phyloP scores from a whole-genome alignment of 2,329 filamentous ascomycete species.

The Pestalotiopsis sp. region DNA sequence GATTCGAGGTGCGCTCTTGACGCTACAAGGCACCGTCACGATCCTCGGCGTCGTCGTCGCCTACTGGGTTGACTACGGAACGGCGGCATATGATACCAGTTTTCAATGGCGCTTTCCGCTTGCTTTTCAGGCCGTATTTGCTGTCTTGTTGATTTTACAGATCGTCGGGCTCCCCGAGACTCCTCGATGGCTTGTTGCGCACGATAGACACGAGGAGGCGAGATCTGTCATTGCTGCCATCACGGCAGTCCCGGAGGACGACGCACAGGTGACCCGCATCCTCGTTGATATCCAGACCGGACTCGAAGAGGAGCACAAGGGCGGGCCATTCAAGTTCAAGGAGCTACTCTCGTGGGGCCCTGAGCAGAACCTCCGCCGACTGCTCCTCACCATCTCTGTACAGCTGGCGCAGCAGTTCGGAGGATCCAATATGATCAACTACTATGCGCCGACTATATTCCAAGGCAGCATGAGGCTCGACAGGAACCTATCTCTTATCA shows the following conservation, averaged over 20 bases:
- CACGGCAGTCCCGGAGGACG: conserved; percentile 18
- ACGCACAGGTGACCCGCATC: conserved; percentile 19
- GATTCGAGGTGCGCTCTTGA: conserved; percentile 51
- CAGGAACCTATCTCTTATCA: conserved; percentile 52
- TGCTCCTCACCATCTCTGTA: conserved; percentile 28
- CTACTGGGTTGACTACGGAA: conserved; percentile 33
- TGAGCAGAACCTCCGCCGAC: conserved; percentile 27
- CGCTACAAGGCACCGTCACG: conserved; percentile 49
- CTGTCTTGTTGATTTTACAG: conserved; percentile 37
- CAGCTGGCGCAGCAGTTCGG: conserved; percentile 31
- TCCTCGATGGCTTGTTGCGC: conserved; percentile 37
- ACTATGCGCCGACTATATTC: conserved; percentile 41
- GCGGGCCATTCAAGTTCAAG: conserved; percentile 23
- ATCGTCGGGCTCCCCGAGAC: conserved; percentile 40
- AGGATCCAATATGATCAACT: conserved; percentile 25
- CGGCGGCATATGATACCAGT: not conserved
- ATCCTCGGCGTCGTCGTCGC: conserved; percentile 50
- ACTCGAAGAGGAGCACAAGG: conserved; percentile 21
- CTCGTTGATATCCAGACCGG: conserved; percentile 21
- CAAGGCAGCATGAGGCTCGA: conserved; percentile 39
- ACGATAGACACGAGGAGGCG: conserved; percentile 34
- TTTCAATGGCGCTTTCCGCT: conserved; percentile 12
- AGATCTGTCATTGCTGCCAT: conserved; percentile 21
- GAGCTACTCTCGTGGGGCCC: conserved; percentile 26
- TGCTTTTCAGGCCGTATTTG: conserved; percentile 32